Conservation (phyloP, 2,329 filamentous ascomycete species). For the Hypocreales sp. region DNA sequence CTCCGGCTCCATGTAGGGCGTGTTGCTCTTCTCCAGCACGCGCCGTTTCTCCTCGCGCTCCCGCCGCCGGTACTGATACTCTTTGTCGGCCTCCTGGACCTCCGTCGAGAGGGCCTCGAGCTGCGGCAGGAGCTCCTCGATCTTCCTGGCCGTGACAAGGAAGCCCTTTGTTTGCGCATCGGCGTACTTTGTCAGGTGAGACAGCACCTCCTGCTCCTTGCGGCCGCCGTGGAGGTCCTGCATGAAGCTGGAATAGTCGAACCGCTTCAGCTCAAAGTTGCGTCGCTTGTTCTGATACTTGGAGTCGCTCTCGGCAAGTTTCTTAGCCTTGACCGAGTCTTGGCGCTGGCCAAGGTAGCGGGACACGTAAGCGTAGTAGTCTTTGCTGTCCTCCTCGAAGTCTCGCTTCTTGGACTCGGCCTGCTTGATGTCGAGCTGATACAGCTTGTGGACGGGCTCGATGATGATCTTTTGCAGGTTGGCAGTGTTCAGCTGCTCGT, state of each 20-base stretch:
- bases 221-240: constrained; percentile 97
- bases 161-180: constrained; percentile 79
- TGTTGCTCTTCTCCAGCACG: constrained; percentile 75
- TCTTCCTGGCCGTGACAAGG: constrained; percentile 67
- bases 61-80: constrained; percentile 89
- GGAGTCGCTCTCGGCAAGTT: constrained; percentile 81
- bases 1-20: constrained; percentile 56
- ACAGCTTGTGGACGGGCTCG: constrained; percentile 80
- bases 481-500: constrained; percentile 69
- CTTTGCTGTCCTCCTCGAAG: constrained; percentile 96
- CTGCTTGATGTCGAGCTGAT: constrained; percentile 93
- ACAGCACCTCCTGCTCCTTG: constrained; percentile 93
- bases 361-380: constrained; percentile 92
- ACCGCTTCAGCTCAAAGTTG: constrained; percentile 92
- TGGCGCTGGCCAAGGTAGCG: constrained; percentile 92
- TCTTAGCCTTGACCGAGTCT: constrained; percentile 95
- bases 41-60: constrained; percentile 91
- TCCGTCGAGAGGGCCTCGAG: constrained; percentile 77
- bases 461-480: constrained; percentile 91
- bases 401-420: constrained; percentile 94
- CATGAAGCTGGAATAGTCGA: constrained; percentile 98
- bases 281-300: constrained; percentile 91
- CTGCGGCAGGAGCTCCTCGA: constrained; percentile 76
- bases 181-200: constrained; percentile 85
- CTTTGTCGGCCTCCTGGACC: constrained; percentile 88